Base-by-base conservation (phyloP, 768 basidiomycete species). In the Hebeloma cylindrosporum region DNA sequence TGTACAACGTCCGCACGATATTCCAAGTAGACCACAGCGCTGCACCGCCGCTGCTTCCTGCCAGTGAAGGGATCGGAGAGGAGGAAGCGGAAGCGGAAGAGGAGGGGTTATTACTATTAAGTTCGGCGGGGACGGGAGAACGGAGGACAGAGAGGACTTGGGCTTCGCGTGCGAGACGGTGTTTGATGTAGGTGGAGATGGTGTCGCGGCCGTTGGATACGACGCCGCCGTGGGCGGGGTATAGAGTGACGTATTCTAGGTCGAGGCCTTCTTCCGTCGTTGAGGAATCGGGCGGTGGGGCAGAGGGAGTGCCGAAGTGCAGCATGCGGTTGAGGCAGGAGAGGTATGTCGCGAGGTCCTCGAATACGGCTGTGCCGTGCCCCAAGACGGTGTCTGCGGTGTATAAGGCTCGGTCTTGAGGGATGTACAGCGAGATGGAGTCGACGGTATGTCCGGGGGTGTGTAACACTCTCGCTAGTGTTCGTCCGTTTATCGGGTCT, bases 361-460 rank as follows among this genome's bases (percentile, higher is more conserved):
- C 86, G 60, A 97, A 96, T 4, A 94, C 82, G 3, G 93, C 76
- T 0, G 92, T 91, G 6, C 93, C 93, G 51, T 93, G 82, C 0
- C 95, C 95, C 22, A 98, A 78, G 5, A 97, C 80, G 4, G 84
- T 90, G 66, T 98, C 95, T 0, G 87, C 90, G 0, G 92, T 94
- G 69, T 94, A 93, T 11, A 97, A 74, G 0, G 82, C 83, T 18
- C 70, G 67, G 56, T 94, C 90, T 33, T 77, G 75, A 0, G 78
- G 71, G 39, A 93, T 69, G 43, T 83, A 69, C 28, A 97, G 69
- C 37, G 75, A 83, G 58, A 96, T 77, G 2, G 90, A 93, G 62
- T 98, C 95, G 34, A 68, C 56, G 0, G 95, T 97, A 54, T 97
- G 95, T 0, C 95, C 95, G 0, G 95, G 95, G 0, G 90, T 84